phyloP scores from a whole-genome alignment of 768 basidiomycete species.

The Hypholoma sublateritium region DNA sequence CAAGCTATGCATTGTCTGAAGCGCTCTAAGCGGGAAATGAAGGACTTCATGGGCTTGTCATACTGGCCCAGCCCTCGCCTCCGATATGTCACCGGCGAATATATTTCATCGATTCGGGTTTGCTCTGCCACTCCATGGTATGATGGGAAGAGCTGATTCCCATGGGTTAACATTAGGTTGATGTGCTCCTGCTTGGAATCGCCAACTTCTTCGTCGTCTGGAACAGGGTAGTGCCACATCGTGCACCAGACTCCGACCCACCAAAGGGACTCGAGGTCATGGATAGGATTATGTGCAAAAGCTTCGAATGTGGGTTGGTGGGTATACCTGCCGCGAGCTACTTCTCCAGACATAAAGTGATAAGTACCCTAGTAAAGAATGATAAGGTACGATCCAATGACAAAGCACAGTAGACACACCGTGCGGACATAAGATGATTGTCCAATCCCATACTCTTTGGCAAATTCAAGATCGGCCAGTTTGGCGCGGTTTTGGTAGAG shows the following conservation, averaged over 20 bases:
- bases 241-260: constrained; percentile 2
- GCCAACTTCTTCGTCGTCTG: not conserved
- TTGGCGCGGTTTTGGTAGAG: not conserved
- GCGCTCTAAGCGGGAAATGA: not conserved
- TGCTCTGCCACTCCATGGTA: not conserved
- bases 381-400: too few species aligned
- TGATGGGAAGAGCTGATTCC: not conserved
- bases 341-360: not conserved
- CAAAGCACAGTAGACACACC: not conserved
- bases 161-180: not conserved
- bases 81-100: not conserved
- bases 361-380: not conserved
- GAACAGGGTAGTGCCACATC: not conserved
- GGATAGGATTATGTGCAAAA: not conserved
- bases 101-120: not conserved
- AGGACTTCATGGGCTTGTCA: not conserved
- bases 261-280: constrained; percentile 5
- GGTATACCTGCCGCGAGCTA: not conserved
- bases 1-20: not conserved
- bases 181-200: not conserved
- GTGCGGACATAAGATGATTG: not conserved
- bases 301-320: not conserved
- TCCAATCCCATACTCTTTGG: constrained; percentile 1
- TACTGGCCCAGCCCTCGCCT: not conserved
- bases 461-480: not conserved